Conservation (phyloP, 2,329 filamentous ascomycete species). For the Aureobasidium melanogenum region DNA sequence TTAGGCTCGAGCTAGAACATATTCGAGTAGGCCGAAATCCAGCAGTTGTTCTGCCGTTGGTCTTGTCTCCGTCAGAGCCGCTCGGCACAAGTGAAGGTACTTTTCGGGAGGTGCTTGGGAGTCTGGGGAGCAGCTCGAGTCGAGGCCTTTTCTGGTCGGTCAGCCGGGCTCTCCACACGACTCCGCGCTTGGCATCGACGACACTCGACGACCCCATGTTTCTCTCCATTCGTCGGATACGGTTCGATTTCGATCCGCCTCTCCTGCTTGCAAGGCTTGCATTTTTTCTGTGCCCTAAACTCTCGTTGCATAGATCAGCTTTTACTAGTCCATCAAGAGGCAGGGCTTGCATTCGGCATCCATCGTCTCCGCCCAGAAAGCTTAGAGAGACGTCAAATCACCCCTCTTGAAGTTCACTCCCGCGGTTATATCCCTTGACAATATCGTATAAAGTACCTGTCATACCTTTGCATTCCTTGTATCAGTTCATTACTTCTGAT, state of each 20-base stretch:
- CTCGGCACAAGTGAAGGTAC: conserved; percentile 5
- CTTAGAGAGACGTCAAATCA: conserved; percentile 1
- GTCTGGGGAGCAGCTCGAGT: background rate
- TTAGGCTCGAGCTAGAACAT: conserved; percentile 3
- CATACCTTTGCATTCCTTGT: background rate
- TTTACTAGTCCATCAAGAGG: background rate
- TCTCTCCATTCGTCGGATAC: background rate
- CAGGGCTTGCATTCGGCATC: background rate
- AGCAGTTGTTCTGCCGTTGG: conserved; percentile 7
- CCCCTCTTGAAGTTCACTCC: background rate
- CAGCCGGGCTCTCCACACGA: background rate
- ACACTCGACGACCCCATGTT: background rate
- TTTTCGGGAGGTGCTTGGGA: conserved; percentile 12
- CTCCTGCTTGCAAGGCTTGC: background rate
- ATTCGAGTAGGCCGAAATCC: conserved; percentile 4
- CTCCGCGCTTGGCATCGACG: background rate
- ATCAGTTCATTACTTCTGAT: background rate
- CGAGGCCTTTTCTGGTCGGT: background rate
- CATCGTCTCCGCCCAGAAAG: background rate
- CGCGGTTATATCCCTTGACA: background rate
- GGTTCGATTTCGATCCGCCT: background rate
- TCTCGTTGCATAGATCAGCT: background rate
- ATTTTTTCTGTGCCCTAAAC: background rate
- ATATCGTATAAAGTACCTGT: background rate
- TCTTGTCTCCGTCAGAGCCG: background rate